A percentile compares a stretch with the other conserved stretches of the same genome.
Conservation (phyloP, 495 filamentous ascomycete species). For the Hypoxylon trugodes region DNA sequence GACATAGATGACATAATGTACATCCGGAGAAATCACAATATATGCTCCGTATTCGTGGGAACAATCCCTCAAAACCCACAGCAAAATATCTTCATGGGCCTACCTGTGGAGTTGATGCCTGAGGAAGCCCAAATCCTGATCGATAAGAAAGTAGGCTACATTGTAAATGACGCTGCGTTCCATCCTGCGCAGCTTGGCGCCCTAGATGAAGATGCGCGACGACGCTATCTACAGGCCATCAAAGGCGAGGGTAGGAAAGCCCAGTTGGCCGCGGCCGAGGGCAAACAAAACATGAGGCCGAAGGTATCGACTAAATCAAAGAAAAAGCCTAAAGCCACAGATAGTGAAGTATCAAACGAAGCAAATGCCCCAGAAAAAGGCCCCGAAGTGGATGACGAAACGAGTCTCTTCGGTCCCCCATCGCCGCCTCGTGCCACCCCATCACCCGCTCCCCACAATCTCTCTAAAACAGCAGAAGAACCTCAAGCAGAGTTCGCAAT, state of each 20-base stretch:
- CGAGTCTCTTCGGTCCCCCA: constrained; percentile 56
- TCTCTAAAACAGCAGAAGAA: neutral
- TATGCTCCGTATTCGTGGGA: constrained; percentile 87
- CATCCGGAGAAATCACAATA: constrained; percentile 81
- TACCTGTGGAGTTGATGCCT: constrained; percentile 88
- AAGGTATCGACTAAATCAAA: constrained; percentile 44
- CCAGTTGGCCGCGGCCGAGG: constrained; percentile 45
- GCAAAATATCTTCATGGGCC: constrained; percentile 91
- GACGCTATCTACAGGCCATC: constrained; percentile 52
- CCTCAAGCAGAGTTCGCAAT: constrained; percentile 30
- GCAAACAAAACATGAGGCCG: constrained; percentile 22
- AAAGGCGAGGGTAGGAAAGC: constrained; percentile 52
- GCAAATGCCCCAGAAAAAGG: constrained; percentile 34
- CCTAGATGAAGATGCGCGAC: constrained; percentile 64
- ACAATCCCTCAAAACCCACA: constrained; percentile 89
- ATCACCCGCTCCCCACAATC: constrained; percentile 7
- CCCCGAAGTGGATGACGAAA: constrained; percentile 34
- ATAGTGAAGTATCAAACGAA: constrained; percentile 40
- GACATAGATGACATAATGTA: constrained; percentile 83
- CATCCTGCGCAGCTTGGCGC: constrained; percentile 69
- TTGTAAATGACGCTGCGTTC: constrained; percentile 76
- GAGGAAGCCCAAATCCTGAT: constrained; percentile 89
- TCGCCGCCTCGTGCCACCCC: constrained; percentile 21
- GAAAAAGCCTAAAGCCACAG: constrained; percentile 44
- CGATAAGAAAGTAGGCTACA: constrained; percentile 78